Percentiles rank a stretch among this genome's conserved stretches.
Conservation (phyloP, 164 flowering plant species). For the Dillenia turbinata region DNA sequence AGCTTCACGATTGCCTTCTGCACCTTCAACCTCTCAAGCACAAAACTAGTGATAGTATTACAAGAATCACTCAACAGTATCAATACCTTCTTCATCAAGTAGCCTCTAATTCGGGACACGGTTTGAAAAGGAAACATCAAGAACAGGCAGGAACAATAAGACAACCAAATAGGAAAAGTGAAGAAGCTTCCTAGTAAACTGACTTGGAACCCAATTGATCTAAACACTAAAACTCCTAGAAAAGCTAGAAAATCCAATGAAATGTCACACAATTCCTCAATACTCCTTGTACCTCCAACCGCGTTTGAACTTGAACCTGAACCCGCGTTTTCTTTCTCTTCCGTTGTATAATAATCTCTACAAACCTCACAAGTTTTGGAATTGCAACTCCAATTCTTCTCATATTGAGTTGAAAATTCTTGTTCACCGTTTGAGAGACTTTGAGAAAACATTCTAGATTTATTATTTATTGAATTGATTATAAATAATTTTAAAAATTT, state of each 20-base stretch:
- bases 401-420: no score
- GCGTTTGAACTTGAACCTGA: background rate
- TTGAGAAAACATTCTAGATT: no score
- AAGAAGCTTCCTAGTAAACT: constrained; percentile 34
- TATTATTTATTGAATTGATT: no score
- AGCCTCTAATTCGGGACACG: constrained; percentile 18
- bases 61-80: constrained; percentile 16
- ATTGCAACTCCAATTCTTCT: no score
- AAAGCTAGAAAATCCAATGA: constrained; percentile 32
- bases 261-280: constrained; percentile 16
- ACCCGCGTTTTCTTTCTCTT: background rate
- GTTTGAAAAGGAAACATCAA: constrained; percentile 39
- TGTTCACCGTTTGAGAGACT: no score
- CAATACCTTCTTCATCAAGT: constrained; percentile 13
- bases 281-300: constrained; percentile 1
- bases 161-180: constrained; percentile 50
- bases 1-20: constrained; percentile 24
- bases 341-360: background rate
- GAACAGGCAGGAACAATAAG: constrained; percentile 29
- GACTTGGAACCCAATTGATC: constrained; percentile 49
- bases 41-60: constrained; percentile 14
- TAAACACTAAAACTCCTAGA: constrained; percentile 48
- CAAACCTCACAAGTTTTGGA: background rate
- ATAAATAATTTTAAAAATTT: no score
- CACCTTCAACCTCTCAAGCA: constrained; percentile 24